A percentile compares a stretch with the other conserved stretches of the same genome.
Conservation (phyloP, 2,329 filamentous ascomycete species). For the Penicillium sp. region DNA sequence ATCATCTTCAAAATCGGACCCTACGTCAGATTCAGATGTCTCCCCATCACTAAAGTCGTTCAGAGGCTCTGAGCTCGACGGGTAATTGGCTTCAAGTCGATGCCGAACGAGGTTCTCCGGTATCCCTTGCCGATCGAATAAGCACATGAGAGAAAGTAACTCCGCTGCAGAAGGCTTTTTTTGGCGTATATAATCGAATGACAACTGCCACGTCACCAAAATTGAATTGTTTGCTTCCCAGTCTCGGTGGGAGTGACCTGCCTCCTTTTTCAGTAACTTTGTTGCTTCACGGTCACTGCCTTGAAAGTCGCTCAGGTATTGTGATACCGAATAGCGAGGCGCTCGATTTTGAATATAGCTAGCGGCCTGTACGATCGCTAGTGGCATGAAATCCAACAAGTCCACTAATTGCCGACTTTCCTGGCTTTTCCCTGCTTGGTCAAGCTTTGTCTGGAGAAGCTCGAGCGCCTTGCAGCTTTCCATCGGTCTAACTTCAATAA, state of each 20-base stretch:
- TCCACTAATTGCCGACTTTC: background rate
- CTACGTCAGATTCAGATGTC: background rate
- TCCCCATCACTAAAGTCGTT: background rate
- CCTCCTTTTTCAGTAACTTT: conserved; percentile 28
- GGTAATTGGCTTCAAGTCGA: background rate
- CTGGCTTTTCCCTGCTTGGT: background rate
- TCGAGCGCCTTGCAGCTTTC: conserved; percentile 20
- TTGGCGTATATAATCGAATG: conserved; percentile 30
- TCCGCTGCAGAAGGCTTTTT: conserved; percentile 22
- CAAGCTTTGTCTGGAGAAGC: conserved; percentile 32
- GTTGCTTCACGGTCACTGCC: conserved; percentile 29
- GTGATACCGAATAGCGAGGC: conserved; percentile 1
- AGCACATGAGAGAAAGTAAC: conserved; percentile 28
- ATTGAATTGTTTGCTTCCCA: conserved; percentile 24
- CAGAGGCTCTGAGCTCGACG: background rate
- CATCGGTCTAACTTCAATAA: conserved; percentile 23
- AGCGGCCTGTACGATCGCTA: conserved; percentile 32
- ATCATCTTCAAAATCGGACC: background rate
- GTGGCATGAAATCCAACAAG: conserved; percentile 28
- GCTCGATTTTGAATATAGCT: conserved; percentile 24
- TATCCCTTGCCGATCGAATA: conserved; percentile 31
- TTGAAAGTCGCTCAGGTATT: conserved; percentile 29
- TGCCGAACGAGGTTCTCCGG: conserved; percentile 18
- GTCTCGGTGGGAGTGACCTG: conserved; percentile 21
- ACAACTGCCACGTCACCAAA: conserved; percentile 33